Conservation (phyloP, 2,329 filamentous ascomycete species). For the Bipolaris victoriae region DNA sequence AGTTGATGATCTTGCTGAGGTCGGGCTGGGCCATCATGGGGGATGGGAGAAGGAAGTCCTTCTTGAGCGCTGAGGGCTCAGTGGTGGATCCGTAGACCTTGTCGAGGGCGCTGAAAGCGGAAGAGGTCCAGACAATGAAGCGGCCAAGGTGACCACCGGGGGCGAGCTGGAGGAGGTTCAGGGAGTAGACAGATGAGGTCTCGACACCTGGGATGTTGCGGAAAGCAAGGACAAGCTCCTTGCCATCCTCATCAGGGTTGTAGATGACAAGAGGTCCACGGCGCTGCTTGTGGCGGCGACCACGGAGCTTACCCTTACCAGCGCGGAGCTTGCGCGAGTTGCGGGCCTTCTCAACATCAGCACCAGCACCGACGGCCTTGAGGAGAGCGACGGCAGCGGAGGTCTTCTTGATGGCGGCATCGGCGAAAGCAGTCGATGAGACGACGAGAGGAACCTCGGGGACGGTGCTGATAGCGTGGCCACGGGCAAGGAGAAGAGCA, state of each 20-base stretch:
- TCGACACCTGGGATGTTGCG: constrained; percentile 99
- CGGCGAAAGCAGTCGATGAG: constrained; percentile 86
- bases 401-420: constrained; percentile 83
- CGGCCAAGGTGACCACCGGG: constrained; percentile 98
- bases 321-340: constrained; percentile 95
- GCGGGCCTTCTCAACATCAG: constrained; percentile 95
- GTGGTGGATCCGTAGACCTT: constrained; percentile 95
- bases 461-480: constrained; percentile 90
- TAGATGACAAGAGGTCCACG: constrained; percentile 98
- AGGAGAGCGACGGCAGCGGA: constrained; percentile 84
- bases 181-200: constrained; percentile 88
- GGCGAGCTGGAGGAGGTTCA: constrained; percentile 99
- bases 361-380: constrained; percentile 86
- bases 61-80: constrained; percentile 89
- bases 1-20: constrained; percentile 98
- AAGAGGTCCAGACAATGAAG: constrained; percentile 98
- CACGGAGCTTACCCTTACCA: constrained; percentile 98
- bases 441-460: constrained; percentile 97
- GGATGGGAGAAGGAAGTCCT: constrained; percentile 96
- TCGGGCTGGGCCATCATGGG: constrained; percentile 94
- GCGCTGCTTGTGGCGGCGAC: constrained; percentile 95
- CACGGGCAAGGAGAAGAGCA: constrained; percentile 93
- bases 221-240: constrained; percentile 91
- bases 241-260: constrained; percentile 93
- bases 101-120: constrained; percentile 95